Evolutionary conservation across 257 asterid genomes (phyloP), one percentile per base, ranked within the genome.

Genomic region (Primulina tabacum): DNA sequence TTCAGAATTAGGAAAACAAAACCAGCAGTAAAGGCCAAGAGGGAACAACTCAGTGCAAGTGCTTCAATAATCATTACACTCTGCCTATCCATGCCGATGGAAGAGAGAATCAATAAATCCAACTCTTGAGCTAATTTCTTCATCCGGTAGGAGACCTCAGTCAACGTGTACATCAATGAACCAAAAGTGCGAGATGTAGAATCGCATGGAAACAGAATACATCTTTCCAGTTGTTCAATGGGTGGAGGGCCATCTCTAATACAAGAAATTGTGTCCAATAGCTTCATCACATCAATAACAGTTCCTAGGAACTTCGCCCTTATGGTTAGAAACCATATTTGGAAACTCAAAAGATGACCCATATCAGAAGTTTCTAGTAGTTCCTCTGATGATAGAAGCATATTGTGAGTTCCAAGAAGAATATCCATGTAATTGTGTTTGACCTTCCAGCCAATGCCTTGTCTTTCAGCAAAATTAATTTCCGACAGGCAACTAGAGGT

Each of bases 21-120:
- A 70, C 88, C 93, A 40, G 85, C 76, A 80, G 87, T 71, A 64
- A 93, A 93, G 71, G 99, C 97, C 87, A 93, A 67, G 32, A 90
- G 64, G 10, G 97, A 93, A 81, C 97, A 93, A 81, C 87, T 69
- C 75, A 84, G 68, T 33, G 96, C 92, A 71, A 90, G 84, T 14
- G 81, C 78, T 6, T 91, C 89, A 74, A 93, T 68, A 53, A 80
- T 73, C 83, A 37, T 71, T 71, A 71, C 69, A 79, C 92, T 87
- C 60, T 76, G 78, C 70, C 74, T 77, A 78, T 86, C 96, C 85
- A 87, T 85, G 69, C 83, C 91, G 65, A 75, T 62, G 75, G 80
- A 85, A 74, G 95, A 85, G 14, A 69, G 21, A 73, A 78, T 70
- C 16, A 93, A 78, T 12, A 93, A 70, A 77, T 93, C 99, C 38